Conservation (phyloP, 148 eudicot genomes). For the Rhododendron ovatum region DNA sequence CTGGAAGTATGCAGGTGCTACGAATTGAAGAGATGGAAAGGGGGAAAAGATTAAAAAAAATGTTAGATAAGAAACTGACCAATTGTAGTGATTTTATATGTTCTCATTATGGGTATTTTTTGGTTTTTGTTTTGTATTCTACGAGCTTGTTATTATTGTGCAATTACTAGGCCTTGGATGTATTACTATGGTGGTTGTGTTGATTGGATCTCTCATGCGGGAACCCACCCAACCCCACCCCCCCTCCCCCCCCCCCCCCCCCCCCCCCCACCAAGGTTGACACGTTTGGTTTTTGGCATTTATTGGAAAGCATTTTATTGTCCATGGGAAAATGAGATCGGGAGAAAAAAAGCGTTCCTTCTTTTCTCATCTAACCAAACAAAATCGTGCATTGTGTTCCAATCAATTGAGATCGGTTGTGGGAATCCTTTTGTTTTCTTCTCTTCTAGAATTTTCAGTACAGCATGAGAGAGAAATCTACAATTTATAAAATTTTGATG, state of each 20-base stretch:
- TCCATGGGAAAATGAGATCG: too few relatives aligned
- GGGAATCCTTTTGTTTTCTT: too few relatives aligned
- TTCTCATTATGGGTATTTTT: not conserved
- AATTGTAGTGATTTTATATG: not conserved
- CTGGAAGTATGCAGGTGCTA: not conserved
- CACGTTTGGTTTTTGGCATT: not conserved
- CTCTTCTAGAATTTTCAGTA: too few relatives aligned
- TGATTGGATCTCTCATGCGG: not conserved
- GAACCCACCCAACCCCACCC: too few relatives aligned
- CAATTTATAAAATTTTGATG: too few relatives aligned
- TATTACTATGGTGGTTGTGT: not conserved
- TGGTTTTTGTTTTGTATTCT: not conserved
- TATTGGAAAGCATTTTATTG: not conserved
- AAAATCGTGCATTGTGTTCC: too few relatives aligned
- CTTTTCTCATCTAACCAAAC: too few relatives aligned
- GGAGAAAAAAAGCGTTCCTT: too few relatives aligned
- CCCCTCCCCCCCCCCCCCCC: too few relatives aligned
- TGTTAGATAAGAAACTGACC: not conserved
- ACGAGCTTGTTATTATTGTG: not conserved
- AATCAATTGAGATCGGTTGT: too few relatives aligned
- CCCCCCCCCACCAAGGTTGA: not conserved
- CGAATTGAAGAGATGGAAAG: not conserved
- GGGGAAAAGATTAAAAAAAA: not conserved
- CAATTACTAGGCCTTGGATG: not conserved
- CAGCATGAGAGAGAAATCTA: too few relatives aligned